Percentiles rank a stretch among this genome's conserved stretches.
These are phyloP conservation scores for Komagataella phaffii DNA, from an alignment of 805 yeast genomes.

Conservation along the genomic window DNA sequence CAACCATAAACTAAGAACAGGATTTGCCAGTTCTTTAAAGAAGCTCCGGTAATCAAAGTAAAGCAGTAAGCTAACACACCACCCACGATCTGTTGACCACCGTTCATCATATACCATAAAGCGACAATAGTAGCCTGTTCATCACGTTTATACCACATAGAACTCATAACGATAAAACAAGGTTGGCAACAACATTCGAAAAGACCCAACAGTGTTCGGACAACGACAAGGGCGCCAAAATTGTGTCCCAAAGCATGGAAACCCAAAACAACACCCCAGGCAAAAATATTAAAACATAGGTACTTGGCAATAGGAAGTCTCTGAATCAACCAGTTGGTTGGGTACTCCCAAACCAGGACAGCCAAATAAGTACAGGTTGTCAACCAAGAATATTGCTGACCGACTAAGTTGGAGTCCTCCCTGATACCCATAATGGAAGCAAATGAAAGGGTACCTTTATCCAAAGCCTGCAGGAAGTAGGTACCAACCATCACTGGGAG, in stretches of 20 bases:
- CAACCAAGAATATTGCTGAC: constrained; percentile 36
- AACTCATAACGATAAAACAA: constrained; percentile 19
- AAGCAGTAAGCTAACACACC: constrained; percentile 19
- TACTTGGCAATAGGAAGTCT: constrained; percentile 22
- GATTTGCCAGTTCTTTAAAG: constrained; percentile 16
- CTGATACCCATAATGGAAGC: constrained; percentile 33
- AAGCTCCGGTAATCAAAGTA: constrained; percentile 12
- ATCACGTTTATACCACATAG: constrained; percentile 19
- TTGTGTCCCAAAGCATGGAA: constrained; percentile 30
- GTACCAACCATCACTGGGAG: constrained; percentile 33
- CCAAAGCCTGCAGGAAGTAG: constrained; percentile 23
- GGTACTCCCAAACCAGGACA: constrained; percentile 43
- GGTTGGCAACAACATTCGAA: constrained; percentile 22
- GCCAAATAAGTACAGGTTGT: constrained; percentile 56
- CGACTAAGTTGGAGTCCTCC: constrained; percentile 23
- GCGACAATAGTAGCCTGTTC: constrained; percentile 19
- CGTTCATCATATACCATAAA: constrained; percentile 16
- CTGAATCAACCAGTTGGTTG: constrained; percentile 24
- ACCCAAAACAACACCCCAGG: constrained; percentile 36
- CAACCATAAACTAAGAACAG: constrained; percentile 20
- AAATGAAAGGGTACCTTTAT: constrained; percentile 26
- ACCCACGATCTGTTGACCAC: constrained; percentile 17
- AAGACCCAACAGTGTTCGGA: constrained; percentile 37
- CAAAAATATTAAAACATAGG: constrained; percentile 19
- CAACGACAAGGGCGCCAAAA: constrained; percentile 30